Conservation (phyloP, 73 alveolate genomes). For the Symbiodinium pilosum region DNA sequence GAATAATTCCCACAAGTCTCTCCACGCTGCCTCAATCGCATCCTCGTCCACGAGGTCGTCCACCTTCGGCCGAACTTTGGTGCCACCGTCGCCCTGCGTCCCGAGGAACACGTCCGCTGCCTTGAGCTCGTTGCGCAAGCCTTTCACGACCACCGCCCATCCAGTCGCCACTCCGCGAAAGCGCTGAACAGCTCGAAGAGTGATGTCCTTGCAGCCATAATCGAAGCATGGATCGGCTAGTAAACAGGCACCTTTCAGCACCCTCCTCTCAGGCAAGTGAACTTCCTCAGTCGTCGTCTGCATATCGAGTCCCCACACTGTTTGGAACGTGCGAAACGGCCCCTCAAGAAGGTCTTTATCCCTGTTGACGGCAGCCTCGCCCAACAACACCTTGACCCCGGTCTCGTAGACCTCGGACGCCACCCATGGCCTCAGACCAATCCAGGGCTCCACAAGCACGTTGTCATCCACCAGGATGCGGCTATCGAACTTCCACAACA, state of each 20-base stretch:
- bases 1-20: background rate
- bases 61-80: background rate
- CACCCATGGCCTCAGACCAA: background rate
- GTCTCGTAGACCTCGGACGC: background rate
- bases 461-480: too few species aligned
- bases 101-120: background rate
- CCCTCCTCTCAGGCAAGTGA: background rate
- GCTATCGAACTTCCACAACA: background rate
- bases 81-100: background rate
- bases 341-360: background rate
- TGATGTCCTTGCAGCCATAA: background rate
- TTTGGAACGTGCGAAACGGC: too few species aligned
- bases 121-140: background rate
- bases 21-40: background rate
- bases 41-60: background rate
- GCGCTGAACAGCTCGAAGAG: background rate
- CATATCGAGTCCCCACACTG: conserved; percentile 14
- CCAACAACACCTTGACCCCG: background rate
- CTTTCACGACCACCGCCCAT: conserved; percentile 8
- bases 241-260: background rate
- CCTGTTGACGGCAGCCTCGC: background rate
- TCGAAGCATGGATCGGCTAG: background rate
- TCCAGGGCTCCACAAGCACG: conserved; percentile 26
- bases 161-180: background rate
- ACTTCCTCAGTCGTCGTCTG: background rate